Base-by-base conservation (phyloP, 371 early-diverging fungal genomes). In the Mucor sp. region DNA sequence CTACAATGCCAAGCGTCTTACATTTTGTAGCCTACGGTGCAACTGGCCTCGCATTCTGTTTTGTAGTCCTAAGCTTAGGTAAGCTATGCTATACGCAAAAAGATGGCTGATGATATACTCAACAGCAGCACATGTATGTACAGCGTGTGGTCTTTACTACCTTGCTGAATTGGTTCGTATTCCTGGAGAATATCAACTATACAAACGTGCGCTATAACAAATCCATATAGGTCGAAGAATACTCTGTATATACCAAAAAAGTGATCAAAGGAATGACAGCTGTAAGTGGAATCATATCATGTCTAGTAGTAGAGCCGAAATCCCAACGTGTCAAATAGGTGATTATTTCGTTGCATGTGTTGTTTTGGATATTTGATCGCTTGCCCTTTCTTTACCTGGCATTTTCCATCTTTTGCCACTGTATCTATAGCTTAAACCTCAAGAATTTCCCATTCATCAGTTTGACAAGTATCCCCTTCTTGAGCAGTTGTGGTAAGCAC, bases 121-220 rank as follows among this genome's bases (percentile, higher is more conserved):
- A 47, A 12, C 23, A 6, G 19, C 3, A 1, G 30, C 4, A n/a
- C n/a, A 30, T 30, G 6, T 4, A 30, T 30, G 30, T 30, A 30
- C 30, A 94, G 95, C 94, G 23, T 92, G 93, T 74, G 94, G 94
- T 1, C 84, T 95, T 55, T 95, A 95, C 68, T 91, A 91, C 63
- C 81, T 93, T 28, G 90, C 93, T 63, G 92, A 90, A 71, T 65
- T 91, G 68, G 89, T 89, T 72, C 19, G 48, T 33, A n/a, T n/a
- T n/a, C n/a, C n/a, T n/a, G n/a, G n/a, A n/a, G n/a, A n/a, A n/a
- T n/a, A n/a, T n/a, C n/a, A n/a, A n/a, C n/a, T n/a, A n/a, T n/a
- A n/a, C n/a, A n/a, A n/a, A n/a, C n/a, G n/a, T n/a, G n/a, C n/a
- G n/a, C n/a, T n/a, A n/a, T 56, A n/a, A 56, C 30, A 8, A 17